Evolutionary conservation across 78 protist genomes (phyloP).

Genomic region (Ministeria vibrans): DNA sequence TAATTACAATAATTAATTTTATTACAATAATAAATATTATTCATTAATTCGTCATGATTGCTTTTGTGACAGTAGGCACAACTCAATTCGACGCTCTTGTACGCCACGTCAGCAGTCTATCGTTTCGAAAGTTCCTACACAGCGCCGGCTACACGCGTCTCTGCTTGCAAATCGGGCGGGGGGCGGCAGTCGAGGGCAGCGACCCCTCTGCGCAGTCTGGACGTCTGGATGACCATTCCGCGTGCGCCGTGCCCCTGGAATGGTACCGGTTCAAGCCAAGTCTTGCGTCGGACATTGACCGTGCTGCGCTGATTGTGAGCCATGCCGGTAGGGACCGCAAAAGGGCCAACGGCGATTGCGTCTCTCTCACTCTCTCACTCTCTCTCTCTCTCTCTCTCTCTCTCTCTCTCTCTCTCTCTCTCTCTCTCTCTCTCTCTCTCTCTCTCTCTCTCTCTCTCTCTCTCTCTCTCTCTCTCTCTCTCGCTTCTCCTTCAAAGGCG

Average conservation of each 20-base stretch:
- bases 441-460: background rate
- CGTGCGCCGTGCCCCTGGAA: background rate
- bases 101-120: background rate
- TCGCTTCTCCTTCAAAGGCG: constrained; percentile 1
- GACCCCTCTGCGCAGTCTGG: background rate
- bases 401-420: background rate
- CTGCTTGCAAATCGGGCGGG: background rate
- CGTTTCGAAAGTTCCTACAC: background rate
- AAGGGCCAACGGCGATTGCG: background rate
- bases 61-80: constrained; percentile 36
- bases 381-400: background rate
- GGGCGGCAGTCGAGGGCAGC: too few species aligned
- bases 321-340: constrained; percentile 31
- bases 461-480: background rate
- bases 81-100: constrained; percentile 24
- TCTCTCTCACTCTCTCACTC: background rate
- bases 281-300: constrained; percentile 1
- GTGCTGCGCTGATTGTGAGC: constrained; percentile 17
- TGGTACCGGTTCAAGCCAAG: background rate
- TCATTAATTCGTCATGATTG: too few species aligned
- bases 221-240: background rate
- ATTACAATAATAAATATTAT: too few species aligned
- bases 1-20: too few species aligned
- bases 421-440: background rate
- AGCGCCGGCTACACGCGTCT: background rate